phyloP scores from a whole-genome alignment of 306 rosid genomes.

The Prunus padus region DNA sequence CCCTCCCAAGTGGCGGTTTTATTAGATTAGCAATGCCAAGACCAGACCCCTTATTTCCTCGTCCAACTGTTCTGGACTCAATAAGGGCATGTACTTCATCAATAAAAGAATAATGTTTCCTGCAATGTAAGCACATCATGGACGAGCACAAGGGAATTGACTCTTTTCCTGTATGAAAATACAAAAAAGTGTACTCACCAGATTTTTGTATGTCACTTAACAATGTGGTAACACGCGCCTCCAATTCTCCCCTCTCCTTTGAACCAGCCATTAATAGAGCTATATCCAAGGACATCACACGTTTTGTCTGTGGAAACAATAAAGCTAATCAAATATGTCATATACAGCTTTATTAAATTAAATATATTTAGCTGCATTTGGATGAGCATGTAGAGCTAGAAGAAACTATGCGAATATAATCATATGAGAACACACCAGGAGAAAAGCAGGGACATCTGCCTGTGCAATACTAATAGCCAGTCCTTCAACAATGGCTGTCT shows the following conservation, averaged over 20 bases:
- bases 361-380: conserved; percentile 11
- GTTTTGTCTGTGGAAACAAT: conserved; percentile 55
- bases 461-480: conserved; percentile 67
- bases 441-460: conserved; percentile 61
- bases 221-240: conserved; percentile 68
- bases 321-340: conserved; percentile 20
- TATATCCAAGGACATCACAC: conserved; percentile 83
- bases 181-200: conserved; percentile 46
- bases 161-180: conserved; percentile 5
- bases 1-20: conserved; percentile 89
- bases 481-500: conserved; percentile 95
- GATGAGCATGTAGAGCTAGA: conserved; percentile 1
- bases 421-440: conserved; percentile 55
- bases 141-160: conserved; percentile 29
- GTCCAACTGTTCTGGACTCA: conserved; percentile 59
- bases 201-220: conserved; percentile 55
- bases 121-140: conserved; percentile 36
- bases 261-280: conserved; percentile 88
- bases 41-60: conserved; percentile 79
- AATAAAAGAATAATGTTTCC: conserved; percentile 81
- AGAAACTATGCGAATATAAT: conserved; percentile 22
- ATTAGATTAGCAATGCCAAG: conserved; percentile 78
- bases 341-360: background rate
- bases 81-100: conserved; percentile 90
- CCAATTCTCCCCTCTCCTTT: conserved; percentile 94